These are phyloP conservation scores for Actinidia arguta DNA, from an alignment of 179 eudicot genomes.

Conservation along the genomic window DNA sequence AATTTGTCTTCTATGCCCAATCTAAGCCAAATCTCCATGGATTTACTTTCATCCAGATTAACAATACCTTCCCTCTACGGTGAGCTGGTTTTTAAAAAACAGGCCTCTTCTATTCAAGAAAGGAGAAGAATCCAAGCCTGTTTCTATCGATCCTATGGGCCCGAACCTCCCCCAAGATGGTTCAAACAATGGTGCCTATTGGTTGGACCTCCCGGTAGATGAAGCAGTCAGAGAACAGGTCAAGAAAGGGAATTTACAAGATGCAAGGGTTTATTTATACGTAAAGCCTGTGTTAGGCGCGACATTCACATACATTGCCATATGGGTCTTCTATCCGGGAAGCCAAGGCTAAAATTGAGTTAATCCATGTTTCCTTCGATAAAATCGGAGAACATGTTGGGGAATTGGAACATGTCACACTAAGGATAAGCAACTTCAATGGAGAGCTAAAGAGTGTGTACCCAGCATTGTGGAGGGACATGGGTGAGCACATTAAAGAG, in stretches of 20 bases:
- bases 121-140: constrained; percentile 50
- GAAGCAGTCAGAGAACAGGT: constrained; percentile 44
- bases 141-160: constrained; percentile 58
- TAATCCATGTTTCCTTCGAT: constrained; percentile 44
- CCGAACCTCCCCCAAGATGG: constrained; percentile 73
- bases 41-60: constrained; percentile 87
- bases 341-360: constrained; percentile 65
- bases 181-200: constrained; percentile 64
- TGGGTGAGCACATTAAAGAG: constrained; percentile 71
- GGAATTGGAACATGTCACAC: constrained; percentile 95
- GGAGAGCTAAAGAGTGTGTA: constrained; percentile 79
- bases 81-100: constrained; percentile 77
- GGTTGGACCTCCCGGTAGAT: constrained; percentile 81
- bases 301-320: constrained; percentile 71
- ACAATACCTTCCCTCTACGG: constrained; percentile 75
- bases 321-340: constrained; percentile 96
- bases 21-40: constrained; percentile 65
- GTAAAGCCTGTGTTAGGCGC: constrained; percentile 85
- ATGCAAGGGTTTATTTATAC: constrained; percentile 66
- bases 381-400: constrained; percentile 86
- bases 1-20: constrained; percentile 72
- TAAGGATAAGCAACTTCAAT: constrained; percentile 79
- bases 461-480: constrained; percentile 75
- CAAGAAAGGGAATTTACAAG: constrained; percentile 72
- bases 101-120: constrained; percentile 67